Conservation (phyloP, 306 rosid genomes). For the Glycine tomentella region DNA sequence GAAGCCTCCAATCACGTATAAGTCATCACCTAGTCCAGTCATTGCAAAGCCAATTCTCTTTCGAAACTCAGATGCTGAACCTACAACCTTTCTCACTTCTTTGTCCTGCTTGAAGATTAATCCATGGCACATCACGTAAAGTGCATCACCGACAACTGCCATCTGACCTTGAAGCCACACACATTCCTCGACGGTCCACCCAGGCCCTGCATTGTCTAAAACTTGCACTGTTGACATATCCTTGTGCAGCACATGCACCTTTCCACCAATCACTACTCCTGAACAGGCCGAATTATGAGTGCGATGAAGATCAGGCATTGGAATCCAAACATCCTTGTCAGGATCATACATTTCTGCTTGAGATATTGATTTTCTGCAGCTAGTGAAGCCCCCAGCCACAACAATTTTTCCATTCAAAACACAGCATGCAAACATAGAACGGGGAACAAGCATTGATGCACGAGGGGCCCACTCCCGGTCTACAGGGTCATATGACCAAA, state of each 20-base stretch:
- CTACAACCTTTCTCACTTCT: conserved; percentile 58
- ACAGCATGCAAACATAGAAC: conserved; percentile 98
- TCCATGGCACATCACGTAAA: conserved; percentile 89
- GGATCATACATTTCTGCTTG: conserved; percentile 96
- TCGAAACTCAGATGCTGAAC: conserved; percentile 81
- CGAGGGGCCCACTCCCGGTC: conserved; percentile 74
- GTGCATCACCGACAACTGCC: conserved; percentile 77
- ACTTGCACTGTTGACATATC: conserved; percentile 88
- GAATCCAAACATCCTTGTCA: conserved; percentile 78
- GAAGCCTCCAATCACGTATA: conserved; percentile 89
- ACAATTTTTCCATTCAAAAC: conserved; percentile 88
- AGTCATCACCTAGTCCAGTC: conserved; percentile 74
- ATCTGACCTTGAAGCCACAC: conserved; percentile 94
- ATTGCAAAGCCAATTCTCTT: conserved; percentile 89
- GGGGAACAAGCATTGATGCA: conserved; percentile 92
- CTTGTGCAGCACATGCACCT: conserved; percentile 91
- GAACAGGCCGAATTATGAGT: conserved; percentile 94
- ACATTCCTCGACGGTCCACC: conserved; percentile 82
- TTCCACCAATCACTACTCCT: conserved; percentile 83
- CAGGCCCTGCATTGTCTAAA: conserved; percentile 66
- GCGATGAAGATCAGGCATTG: conserved; percentile 86
- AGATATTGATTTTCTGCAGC: conserved; percentile 91
- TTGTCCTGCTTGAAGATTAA: conserved; percentile 70
- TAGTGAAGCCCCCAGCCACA: conserved; percentile 97
- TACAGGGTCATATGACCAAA: conserved; percentile 96